phyloP scores from a whole-genome alignment of 169 alveolate genomes.

The Plasmodium cynomolgi region DNA sequence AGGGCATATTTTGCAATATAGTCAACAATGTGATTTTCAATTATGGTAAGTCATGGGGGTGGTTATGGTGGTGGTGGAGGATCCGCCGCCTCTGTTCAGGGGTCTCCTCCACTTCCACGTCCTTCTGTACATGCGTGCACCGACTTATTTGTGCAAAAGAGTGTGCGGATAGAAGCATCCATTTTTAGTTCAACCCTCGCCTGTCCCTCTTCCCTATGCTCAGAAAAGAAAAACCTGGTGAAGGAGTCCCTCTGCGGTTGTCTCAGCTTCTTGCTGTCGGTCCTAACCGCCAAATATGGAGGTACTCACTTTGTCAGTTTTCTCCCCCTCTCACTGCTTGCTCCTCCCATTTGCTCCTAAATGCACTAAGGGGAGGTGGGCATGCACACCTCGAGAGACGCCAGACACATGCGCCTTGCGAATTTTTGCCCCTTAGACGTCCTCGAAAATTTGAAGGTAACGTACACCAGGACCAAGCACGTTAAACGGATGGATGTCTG shows the following conservation, averaged over 20 bases:
- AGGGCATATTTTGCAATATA: background rate
- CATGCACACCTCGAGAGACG: background rate
- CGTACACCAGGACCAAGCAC: constrained; percentile 39
- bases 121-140: background rate
- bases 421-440: constrained; percentile 27
- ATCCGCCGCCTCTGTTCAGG: background rate
- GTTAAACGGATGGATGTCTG: constrained; percentile 58
- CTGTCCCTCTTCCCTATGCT: background rate
- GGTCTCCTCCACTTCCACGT: background rate
- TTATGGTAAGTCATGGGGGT: background rate
- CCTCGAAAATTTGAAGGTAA: constrained; percentile 9
- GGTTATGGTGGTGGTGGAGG: background rate
- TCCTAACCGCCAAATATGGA: background rate
- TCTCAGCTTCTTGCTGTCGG: constrained; percentile 17
- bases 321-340: background rate
- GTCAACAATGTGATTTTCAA: constrained; percentile 11
- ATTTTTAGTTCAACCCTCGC: background rate
- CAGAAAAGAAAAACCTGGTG: constrained; percentile 2
- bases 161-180: background rate
- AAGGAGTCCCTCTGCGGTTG: constrained; percentile 31
- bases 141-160: background rate
- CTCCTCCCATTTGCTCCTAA: background rate
- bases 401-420: background rate
- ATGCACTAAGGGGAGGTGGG: background rate
- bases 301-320: constrained; percentile 2